Evolutionary conservation across 2,329 filamentous ascomycete genomes (phyloP).

Genomic region (Lasiodiplodia hormozganensis): DNA sequence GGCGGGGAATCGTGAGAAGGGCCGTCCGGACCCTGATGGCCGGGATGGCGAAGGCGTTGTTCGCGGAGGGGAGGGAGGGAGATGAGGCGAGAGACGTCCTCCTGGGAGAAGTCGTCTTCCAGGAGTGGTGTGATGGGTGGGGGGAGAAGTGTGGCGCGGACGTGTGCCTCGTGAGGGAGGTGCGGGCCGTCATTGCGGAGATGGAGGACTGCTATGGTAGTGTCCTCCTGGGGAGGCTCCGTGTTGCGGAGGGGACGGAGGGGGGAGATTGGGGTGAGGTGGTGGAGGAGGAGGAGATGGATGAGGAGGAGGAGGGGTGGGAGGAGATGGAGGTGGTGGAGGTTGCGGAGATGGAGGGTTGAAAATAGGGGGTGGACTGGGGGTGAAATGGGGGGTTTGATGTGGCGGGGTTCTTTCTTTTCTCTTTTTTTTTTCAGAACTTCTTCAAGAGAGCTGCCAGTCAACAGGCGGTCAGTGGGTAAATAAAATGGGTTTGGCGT

Average conservation of each 20-base stretch:
- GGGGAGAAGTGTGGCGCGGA: neutral
- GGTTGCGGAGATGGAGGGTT: neutral
- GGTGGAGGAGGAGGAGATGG: neutral
- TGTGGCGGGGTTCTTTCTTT: neutral
- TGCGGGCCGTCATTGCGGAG: neutral
- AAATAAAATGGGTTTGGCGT: no score
- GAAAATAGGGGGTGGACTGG: neutral
- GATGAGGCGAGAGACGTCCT: neutral
- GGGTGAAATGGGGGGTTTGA: neutral
- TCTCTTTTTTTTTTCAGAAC: no score
- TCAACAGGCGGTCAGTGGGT: no score
- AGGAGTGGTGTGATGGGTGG: constrained; percentile 7
- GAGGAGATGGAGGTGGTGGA: neutral
- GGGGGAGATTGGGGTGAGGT: neutral
- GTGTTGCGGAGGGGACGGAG: neutral
- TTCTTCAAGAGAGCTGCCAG: no score
- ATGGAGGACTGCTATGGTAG: neutral
- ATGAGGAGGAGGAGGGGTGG: no score
- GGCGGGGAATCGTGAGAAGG: neutral
- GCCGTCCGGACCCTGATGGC: neutral
- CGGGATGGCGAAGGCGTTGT: neutral
- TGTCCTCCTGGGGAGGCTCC: neutral
- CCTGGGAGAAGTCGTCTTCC: neutral
- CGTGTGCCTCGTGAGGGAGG: neutral
- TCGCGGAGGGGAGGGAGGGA: neutral